Evolutionary conservation across 192 early-diverging fungal species (phyloP).

Genomic region (Linderina pennispora): DNA sequence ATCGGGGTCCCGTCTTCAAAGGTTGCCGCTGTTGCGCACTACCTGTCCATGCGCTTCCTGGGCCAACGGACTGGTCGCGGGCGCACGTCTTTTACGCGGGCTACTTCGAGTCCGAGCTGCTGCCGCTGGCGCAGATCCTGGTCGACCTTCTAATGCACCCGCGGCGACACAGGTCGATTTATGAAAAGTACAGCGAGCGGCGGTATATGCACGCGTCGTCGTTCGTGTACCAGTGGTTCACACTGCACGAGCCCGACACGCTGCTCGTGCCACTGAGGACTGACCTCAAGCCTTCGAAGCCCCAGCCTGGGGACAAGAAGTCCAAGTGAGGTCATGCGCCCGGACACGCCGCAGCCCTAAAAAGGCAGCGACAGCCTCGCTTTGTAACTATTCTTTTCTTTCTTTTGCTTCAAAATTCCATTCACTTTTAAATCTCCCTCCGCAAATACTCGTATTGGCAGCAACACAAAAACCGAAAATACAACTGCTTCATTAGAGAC

Average conservation of each 20-base stretch:
- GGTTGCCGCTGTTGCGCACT: slow-evolving; percentile 44
- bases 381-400: too few species aligned
- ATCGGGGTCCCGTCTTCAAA: slow-evolving; percentile 44
- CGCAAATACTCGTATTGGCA: too few species aligned
- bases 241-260: neutral
- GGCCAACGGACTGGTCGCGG: slow-evolving; percentile 42
- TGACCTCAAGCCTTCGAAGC: too few species aligned
- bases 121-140: slow-evolving; percentile 39
- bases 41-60: slow-evolving; percentile 39
- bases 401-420: too few species aligned
- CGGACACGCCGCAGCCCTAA: too few species aligned
- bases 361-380: too few species aligned
- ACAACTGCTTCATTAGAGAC: too few species aligned
- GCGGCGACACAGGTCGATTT: slow-evolving; percentile 26
- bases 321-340: slow-evolving; percentile 2
- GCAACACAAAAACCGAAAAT: too few species aligned
- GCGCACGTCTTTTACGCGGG: slow-evolving; percentile 62
- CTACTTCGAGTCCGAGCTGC: slow-evolving; percentile 58
- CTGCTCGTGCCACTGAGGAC: too few species aligned
- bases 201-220: slow-evolving; percentile 29
- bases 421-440: too few species aligned
- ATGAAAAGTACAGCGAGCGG: slow-evolving; percentile 43
- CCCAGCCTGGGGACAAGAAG: slow-evolving; percentile 15
- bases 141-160: slow-evolving; percentile 49
- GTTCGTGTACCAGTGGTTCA: slow-evolving; percentile 37